Conservation (phyloP, 768 basidiomycete genomes). For the Podaxis carcinomalis region DNA sequence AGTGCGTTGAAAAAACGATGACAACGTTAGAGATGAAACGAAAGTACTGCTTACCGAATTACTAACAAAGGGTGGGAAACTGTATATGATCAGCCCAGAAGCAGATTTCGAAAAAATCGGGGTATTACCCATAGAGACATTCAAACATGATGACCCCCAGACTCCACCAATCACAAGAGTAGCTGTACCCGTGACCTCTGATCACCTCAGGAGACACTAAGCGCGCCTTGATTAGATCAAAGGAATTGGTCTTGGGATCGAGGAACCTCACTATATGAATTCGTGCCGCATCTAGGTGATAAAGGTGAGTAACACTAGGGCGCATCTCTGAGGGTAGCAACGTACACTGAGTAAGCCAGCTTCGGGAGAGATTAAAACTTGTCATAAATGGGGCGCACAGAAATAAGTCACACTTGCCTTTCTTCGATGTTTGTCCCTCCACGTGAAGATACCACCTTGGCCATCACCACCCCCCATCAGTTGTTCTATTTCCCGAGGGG, state of each 20-base stretch:
- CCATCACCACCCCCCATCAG: slow-evolving; percentile 84
- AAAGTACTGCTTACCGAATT: slow-evolving; percentile 61
- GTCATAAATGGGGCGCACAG: slow-evolving; percentile 18
- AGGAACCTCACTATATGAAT: slow-evolving; percentile 72
- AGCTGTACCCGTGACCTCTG: slow-evolving; percentile 87
- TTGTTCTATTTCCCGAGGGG: slow-evolving; percentile 75
- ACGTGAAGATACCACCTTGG: slow-evolving; percentile 84
- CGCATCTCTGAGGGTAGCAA: slow-evolving; percentile 18
- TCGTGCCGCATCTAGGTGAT: slow-evolving; percentile 68
- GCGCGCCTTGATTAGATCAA: slow-evolving; percentile 19
- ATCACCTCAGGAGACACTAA: slow-evolving; percentile 90
- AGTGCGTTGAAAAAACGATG: slow-evolving; percentile 15
- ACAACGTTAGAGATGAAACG: slow-evolving; percentile 9
- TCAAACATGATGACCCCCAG: slow-evolving; percentile 97
- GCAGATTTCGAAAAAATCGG: slow-evolving; percentile 11
- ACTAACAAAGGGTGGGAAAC: slow-evolving; percentile 95
- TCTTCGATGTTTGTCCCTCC: slow-evolving; percentile 90
- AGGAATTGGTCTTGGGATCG: slow-evolving; percentile 18
- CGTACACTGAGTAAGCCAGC: slow-evolving; percentile 89
- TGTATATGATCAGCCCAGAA: slow-evolving; percentile 24
- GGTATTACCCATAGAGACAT: slow-evolving; percentile 77
- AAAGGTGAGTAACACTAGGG: slow-evolving; percentile 15
- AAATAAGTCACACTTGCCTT: slow-evolving; percentile 50
- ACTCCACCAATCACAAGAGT: slow-evolving; percentile 98
- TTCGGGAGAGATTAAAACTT: slow-evolving; percentile 26